Conservation (phyloP, 805 yeast species). For the Candida easanensis region DNA sequence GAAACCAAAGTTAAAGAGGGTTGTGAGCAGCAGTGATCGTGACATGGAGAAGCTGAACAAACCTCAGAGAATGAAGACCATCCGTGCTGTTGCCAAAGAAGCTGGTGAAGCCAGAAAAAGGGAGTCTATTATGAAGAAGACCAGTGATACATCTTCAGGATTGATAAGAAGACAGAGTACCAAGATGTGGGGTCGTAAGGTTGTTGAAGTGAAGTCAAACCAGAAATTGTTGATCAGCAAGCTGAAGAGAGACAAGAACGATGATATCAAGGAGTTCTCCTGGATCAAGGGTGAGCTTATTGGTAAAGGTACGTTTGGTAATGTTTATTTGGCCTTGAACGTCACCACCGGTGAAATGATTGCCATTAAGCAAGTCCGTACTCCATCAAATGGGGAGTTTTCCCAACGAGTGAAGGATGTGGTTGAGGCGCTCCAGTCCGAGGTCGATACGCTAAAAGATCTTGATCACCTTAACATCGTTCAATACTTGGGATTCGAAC, state of each 20-base stretch:
- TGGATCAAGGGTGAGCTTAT: conserved; percentile 98
- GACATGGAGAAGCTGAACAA: conserved; percentile 22
- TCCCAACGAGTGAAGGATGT: conserved; percentile 53
- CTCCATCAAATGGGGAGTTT: conserved; percentile 40
- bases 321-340: conserved; percentile 86
- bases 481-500: conserved; percentile 93
- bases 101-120: conserved; percentile 64
- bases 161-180: conserved; percentile 76
- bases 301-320: conserved; percentile 96
- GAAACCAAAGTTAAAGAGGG: conserved; percentile 16
- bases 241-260: conserved; percentile 54
- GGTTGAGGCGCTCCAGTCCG: conserved; percentile 80
- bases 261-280: conserved; percentile 80
- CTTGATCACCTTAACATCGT: conserved; percentile 92
- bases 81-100: conserved; percentile 89
- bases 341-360: conserved; percentile 98
- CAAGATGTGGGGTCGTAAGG: conserved; percentile 96
- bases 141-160: conserved; percentile 23
- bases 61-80: conserved; percentile 80
- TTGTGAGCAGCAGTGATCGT: conserved; percentile 19
- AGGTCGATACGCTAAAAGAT: conserved; percentile 91
- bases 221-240: conserved; percentile 61
- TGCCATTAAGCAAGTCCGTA: conserved; percentile 93
- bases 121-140: conserved; percentile 21
- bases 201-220: conserved; percentile 82